These are phyloP conservation scores for Rhizopogon roseolus DNA, from an alignment of 768 basidiomycete genomes.

Conservation along the genomic window DNA sequence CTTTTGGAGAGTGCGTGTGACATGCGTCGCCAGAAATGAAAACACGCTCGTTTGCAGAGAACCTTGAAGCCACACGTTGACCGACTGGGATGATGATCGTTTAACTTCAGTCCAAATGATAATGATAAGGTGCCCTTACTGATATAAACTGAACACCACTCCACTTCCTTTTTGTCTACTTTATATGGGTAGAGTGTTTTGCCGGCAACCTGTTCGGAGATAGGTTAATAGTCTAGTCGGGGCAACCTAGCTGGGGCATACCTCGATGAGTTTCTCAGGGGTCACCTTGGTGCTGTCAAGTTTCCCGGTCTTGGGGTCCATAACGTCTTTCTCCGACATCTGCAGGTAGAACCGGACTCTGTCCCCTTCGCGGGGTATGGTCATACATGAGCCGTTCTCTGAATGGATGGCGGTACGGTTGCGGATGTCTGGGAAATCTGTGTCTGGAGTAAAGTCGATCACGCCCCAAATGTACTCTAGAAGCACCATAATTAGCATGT, in stretches of 20 bases:
- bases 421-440: slow-evolving; percentile 75
- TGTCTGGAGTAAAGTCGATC: slow-evolving; percentile 62
- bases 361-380: slow-evolving; percentile 70
- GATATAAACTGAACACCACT: slow-evolving; percentile 75
- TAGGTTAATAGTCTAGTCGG: background rate
- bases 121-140: slow-evolving; percentile 33
- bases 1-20: slow-evolving; percentile 65
- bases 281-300: slow-evolving; percentile 49
- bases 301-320: slow-evolving; percentile 42
- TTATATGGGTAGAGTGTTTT: slow-evolving; percentile 54
- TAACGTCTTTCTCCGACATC: slow-evolving; percentile 42
- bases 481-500: background rate
- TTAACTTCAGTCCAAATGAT: background rate
- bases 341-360: slow-evolving; percentile 71
- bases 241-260: slow-evolving; percentile 15
- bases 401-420: slow-evolving; percentile 66
- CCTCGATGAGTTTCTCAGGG: slow-evolving; percentile 50
- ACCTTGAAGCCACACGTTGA: slow-evolving; percentile 67
- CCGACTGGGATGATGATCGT: slow-evolving; percentile 41
- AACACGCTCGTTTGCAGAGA: slow-evolving; percentile 53
- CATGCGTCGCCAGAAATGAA: slow-evolving; percentile 80
- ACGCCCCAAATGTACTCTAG: slow-evolving; percentile 81
- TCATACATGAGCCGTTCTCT: slow-evolving; percentile 60
- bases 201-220: slow-evolving; percentile 41
- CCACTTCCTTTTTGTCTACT: slow-evolving; percentile 41